Percentiles rank a stretch among this genome's conserved stretches.
phyloP scores from a whole-genome alignment of 2,329 filamentous ascomycete genomes.

The Emericellopsis atlantica region DNA sequence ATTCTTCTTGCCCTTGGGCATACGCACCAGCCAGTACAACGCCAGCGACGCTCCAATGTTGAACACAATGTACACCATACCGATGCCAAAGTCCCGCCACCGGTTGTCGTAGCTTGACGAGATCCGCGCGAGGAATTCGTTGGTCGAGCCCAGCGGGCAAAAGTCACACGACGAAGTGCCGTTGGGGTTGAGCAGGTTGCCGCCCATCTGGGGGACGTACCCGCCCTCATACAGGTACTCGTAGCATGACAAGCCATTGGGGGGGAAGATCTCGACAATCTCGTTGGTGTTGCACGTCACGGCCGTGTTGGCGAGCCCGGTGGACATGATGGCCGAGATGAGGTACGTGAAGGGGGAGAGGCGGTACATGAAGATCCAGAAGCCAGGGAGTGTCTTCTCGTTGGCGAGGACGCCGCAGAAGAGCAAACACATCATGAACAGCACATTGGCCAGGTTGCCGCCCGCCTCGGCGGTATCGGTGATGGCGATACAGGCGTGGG shows the following conservation, averaged over 20 bases:
- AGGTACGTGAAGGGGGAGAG: slow-evolving; percentile 38
- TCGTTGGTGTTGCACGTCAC: slow-evolving; percentile 51
- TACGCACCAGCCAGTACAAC: slow-evolving; percentile 34
- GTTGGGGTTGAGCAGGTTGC: slow-evolving; percentile 39
- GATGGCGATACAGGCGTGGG: slow-evolving; percentile 50
- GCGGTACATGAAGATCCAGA: slow-evolving; percentile 66
- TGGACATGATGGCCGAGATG: slow-evolving; percentile 12
- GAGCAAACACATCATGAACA: slow-evolving; percentile 51
- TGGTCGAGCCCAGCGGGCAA: slow-evolving; percentile 25
- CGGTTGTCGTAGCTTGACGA: slow-evolving; percentile 34
- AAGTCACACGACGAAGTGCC: slow-evolving; percentile 34
- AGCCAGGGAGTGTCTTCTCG: slow-evolving; percentile 45
- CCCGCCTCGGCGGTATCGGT: slow-evolving; percentile 53
- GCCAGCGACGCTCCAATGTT: slow-evolving; percentile 36
- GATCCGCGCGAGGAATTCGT: slow-evolving; percentile 23
- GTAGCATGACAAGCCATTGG: slow-evolving; percentile 35
- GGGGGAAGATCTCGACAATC: slow-evolving; percentile 49
- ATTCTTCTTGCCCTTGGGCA: slow-evolving; percentile 19
- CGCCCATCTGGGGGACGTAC: slow-evolving; percentile 31
- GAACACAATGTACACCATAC: slow-evolving; percentile 40
- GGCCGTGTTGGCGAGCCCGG: slow-evolving; percentile 12
- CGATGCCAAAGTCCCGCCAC: slow-evolving; percentile 46
- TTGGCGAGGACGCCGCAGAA: slow-evolving; percentile 54
- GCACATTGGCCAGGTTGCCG: slow-evolving; percentile 53
- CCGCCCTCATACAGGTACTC: slow-evolving; percentile 31